Evolutionary conservation across 2,329 filamentous ascomycete species (phyloP), one percentile per base, ranked within the genome.

Genomic region (Cyphellophora europaea): DNA sequence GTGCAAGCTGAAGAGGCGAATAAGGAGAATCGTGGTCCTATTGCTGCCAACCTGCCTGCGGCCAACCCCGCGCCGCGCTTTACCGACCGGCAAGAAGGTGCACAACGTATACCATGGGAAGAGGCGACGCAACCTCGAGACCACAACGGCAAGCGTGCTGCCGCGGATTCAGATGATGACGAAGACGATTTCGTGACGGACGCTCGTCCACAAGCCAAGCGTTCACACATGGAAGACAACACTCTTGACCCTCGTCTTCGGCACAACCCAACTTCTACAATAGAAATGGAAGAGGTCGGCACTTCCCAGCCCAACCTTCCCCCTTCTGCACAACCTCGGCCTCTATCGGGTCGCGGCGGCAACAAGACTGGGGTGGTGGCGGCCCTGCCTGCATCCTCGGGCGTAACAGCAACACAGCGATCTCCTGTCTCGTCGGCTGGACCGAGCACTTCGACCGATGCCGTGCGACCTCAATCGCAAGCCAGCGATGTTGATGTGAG

Each of bases 171-270:
- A 25, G 35, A 35, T 18, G 33, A 35, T 13, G 23, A 27, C 11
- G 31, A 33, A 21, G n/a, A 27, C 2, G n/a, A 32, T 11, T 11
- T 40, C 19, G 18, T 19, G 21, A 13, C 30, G 13, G 37, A 13
- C 15, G 19, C 6, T 17, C 23, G 25, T 5, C 16, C 30, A 11
- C 16, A 15, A 6, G 16, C 10, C 6, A 27, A 38, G 12, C 19
- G 15, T 18, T 15, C 23, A 11, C 6, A 6, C 11, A 18, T 19
- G 6, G 19, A 18, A n/a, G 23, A 21, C n/a, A n/a, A n/a, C n/a
- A n/a, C n/a, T n/a, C 23, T n/a, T 11, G 11, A 3, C 27, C 11
- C 27, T 5, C 11, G 11, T 11, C 10, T 13, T 12, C 15, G 19
- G 8, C 11, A 19, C 18, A 4, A 17, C 8, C 30, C 30, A 11